A percentile compares a stretch with the other conserved stretches of the same genome.
Conservation (phyloP, 768 basidiomycete species). For the Termitomyces sp. region DNA sequence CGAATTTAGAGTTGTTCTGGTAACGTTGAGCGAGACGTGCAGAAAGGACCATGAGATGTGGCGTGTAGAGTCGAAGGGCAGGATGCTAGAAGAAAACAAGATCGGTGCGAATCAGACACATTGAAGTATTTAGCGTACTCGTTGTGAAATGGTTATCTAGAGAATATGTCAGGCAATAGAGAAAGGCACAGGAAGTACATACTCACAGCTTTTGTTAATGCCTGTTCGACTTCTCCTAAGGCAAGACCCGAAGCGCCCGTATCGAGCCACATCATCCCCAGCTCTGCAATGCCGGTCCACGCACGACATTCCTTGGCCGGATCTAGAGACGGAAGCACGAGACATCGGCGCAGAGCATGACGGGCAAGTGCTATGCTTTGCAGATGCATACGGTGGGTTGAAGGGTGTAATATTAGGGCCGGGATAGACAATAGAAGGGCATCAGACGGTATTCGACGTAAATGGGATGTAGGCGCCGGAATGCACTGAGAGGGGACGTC, state of each 20-base stretch:
- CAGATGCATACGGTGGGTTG: conserved; percentile 50
- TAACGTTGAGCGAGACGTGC: conserved; percentile 49
- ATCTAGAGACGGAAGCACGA: conserved; percentile 43
- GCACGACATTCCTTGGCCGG: conserved; percentile 63
- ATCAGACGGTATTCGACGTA: conserved; percentile 24
- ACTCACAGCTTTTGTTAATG: conserved; percentile 67
- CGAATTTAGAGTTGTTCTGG: conserved; percentile 48
- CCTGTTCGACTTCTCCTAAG: conserved; percentile 54
- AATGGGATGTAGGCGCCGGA: neutral
- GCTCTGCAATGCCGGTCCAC: conserved; percentile 64
- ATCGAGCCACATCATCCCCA: conserved; percentile 50
- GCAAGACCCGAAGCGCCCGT: conserved; percentile 48
- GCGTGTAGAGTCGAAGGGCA: conserved; percentile 53
- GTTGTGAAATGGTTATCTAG: conserved; percentile 52
- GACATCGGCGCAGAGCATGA: conserved; percentile 50
- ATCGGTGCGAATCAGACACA: neutral
- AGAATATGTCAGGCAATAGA: neutral
- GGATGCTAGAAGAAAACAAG: conserved; percentile 43
- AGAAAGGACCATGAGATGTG: conserved; percentile 56
- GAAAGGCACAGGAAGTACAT: neutral
- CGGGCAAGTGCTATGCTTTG: conserved; percentile 53
- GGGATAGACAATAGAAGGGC: conserved; percentile 60
- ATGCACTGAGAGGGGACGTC: neutral
- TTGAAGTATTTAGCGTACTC: conserved; percentile 31
- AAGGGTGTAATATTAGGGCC: conserved; percentile 55